Evolutionary conservation across 441 rosid species (phyloP).

Genomic region (Lepidium campestre): DNA sequence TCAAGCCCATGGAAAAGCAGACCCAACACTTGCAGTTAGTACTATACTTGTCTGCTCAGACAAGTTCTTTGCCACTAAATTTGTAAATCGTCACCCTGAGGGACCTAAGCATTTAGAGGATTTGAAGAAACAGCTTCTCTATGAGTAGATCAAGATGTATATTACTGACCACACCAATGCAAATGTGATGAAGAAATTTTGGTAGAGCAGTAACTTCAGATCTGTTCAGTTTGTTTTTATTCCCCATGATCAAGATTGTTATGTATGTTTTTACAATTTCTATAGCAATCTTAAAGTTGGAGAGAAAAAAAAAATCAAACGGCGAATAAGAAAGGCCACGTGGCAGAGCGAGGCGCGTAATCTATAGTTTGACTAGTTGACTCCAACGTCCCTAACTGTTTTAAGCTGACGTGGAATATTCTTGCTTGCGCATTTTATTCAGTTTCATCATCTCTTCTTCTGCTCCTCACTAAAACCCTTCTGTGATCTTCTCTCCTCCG

Average conservation of each 20-base stretch:
- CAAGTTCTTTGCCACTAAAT: conserved; percentile 27
- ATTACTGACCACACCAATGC: neutral
- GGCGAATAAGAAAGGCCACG: neutral
- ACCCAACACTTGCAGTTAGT: conserved; percentile 35
- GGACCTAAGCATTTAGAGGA: conserved; percentile 54
- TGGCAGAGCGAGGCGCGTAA: neutral
- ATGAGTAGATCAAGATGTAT: conserved; percentile 11
- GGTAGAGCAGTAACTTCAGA: neutral
- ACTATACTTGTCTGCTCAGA: conserved; percentile 47
- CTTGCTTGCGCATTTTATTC: neutral
- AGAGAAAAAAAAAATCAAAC: too few relatives aligned
- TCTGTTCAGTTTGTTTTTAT: neutral
- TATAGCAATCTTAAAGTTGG: neutral
- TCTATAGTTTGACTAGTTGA: conserved; percentile 4
- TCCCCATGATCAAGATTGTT: neutral
- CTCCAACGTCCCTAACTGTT: conserved; percentile 40
- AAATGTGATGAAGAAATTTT: neutral
- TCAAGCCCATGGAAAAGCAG: conserved; percentile 34
- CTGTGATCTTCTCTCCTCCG: neutral
- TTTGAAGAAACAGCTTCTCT: conserved; percentile 31
- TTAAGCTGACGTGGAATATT: conserved; percentile 47
- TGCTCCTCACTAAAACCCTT: neutral
- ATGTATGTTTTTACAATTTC: neutral
- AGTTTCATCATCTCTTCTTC: neutral
- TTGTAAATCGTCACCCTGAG: conserved; percentile 52